Base-by-base conservation (phyloP, 768 basidiomycete genomes). In the Podaxis pistillaris region DNA sequence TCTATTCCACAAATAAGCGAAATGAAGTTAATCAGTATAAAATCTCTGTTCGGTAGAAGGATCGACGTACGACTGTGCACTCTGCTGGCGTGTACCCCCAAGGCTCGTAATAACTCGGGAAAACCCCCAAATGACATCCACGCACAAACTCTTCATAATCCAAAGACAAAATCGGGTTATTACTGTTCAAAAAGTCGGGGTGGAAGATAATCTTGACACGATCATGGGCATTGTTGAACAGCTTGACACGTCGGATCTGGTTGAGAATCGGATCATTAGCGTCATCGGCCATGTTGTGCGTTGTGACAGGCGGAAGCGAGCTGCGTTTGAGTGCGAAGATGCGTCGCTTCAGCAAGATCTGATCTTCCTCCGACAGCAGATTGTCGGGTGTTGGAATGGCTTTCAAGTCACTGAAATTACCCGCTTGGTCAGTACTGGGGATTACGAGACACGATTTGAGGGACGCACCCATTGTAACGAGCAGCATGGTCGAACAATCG, bases 61-160 rank as follows among this genome's bases (percentile, higher is more conserved):
- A 30, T 79, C 5, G 41, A 71, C 89, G 66, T 76, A 91, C 90
- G 40, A 99, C 97, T n/a, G 97, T 98, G 73, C 97, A 98, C 73
- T 98, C 96, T 1, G 96, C 96, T 0, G 96, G 96, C 1, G 94
- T 97, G 72, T 97, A 97, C 0, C 93, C 93, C 93, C 93, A 94
- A 2, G 94, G 94, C 77, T 96, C 93, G 72, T 97, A 98, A 71
- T 98, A 98, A 67, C 90, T 93, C 1, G 97, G 96, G 84, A 99
- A 99, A 44, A 99, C 96, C 53, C 97, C 97, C 54, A 99, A 78
- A 79, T 99, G 97, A 72, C 96, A 98, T 1, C 97, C 97, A 66
- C 97, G 82, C 40, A 98, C 97, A 71, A 99, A 99, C 76, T 99
- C 97, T 75, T 99, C 97, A 73, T 99, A 99, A 72, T 99, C 97